Evolutionary conservation across 208 protist genomes (phyloP).

Genomic region (Crithidia brevicula): DNA sequence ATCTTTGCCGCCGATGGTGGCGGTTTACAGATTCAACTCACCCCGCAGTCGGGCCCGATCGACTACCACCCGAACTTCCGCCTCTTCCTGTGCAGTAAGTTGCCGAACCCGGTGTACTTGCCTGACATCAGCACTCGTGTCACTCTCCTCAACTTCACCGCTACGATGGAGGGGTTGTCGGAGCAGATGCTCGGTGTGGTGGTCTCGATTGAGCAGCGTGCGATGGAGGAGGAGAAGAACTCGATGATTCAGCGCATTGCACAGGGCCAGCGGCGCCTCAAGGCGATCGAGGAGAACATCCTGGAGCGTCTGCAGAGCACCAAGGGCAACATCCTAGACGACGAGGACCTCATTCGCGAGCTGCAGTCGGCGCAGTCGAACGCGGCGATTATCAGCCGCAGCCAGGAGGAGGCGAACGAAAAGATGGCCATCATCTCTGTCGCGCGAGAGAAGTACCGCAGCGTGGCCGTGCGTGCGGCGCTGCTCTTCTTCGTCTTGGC

Average conservation of each 20-base stretch:
- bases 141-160: conserved; percentile 97
- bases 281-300: conserved; percentile 93
- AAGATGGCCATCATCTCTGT: conserved; percentile 95
- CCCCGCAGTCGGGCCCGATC: conserved; percentile 86
- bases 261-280: conserved; percentile 92
- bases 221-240: conserved; percentile 96
- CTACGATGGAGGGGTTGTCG: conserved; percentile 95
- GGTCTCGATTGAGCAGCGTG: conserved; percentile 93
- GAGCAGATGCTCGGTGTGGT: conserved; percentile 96
- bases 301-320: conserved; percentile 88
- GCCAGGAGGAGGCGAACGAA: conserved; percentile 89
- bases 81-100: conserved; percentile 96
- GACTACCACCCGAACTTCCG: conserved; percentile 93
- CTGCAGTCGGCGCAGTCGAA: conserved; percentile 94
- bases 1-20: conserved; percentile 84
- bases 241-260: conserved; percentile 92
- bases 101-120: conserved; percentile 96
- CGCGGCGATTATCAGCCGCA: conserved; percentile 83
- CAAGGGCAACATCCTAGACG: conserved; percentile 95
- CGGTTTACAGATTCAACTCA: conserved; percentile 82
- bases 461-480: conserved; percentile 89
- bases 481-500: conserved; percentile 97
- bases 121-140: conserved; percentile 97
- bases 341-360: conserved; percentile 94
- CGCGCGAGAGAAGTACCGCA: conserved; percentile 88